These are phyloP conservation scores for Meyerozyma elateridarum DNA, from an alignment of 1,139 yeast species.

Conservation along the genomic window DNA sequence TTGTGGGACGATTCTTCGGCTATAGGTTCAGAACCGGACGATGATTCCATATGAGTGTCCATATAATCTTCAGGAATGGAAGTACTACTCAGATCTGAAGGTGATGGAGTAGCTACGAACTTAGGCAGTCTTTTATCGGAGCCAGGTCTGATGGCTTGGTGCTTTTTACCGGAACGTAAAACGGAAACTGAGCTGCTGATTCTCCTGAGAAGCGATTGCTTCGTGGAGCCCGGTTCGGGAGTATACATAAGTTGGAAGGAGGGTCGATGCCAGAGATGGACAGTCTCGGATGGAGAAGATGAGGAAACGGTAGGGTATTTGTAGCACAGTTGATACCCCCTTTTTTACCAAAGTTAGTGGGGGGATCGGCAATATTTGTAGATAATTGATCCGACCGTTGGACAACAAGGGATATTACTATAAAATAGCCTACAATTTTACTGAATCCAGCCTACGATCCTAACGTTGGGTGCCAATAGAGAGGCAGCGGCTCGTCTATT, in stretches of 20 bases:
- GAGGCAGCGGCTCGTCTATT: too few relatives aligned
- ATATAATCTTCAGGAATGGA: background rate
- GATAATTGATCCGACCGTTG: too few relatives aligned
- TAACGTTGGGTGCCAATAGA: too few relatives aligned
- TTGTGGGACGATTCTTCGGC: conserved; percentile 6
- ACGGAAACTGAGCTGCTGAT: conserved; percentile 3
- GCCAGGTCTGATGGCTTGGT: conserved; percentile 1
- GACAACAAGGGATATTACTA: too few relatives aligned
- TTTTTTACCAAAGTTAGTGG: too few relatives aligned
- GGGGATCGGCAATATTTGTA: too few relatives aligned
- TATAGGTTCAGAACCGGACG: conserved; percentile 6
- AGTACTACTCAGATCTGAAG: background rate
- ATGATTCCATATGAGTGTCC: background rate
- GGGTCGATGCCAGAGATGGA: background rate
- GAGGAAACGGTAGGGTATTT: too few relatives aligned
- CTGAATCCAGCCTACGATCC: too few relatives aligned
- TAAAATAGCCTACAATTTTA: too few relatives aligned
- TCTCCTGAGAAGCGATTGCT: background rate
- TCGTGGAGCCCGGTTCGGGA: background rate
- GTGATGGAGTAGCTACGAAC: conserved; percentile 1
- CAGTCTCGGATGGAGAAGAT: too few relatives aligned
- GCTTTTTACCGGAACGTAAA: conserved; percentile 2
- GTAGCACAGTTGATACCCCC: too few relatives aligned
- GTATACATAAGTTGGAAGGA: background rate
- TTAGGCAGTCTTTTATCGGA: conserved; percentile 1